A percentile compares a stretch with the other conserved stretches of the same genome.
Conservation (phyloP, 257 asterid genomes). For the Penstemon eatonii region DNA sequence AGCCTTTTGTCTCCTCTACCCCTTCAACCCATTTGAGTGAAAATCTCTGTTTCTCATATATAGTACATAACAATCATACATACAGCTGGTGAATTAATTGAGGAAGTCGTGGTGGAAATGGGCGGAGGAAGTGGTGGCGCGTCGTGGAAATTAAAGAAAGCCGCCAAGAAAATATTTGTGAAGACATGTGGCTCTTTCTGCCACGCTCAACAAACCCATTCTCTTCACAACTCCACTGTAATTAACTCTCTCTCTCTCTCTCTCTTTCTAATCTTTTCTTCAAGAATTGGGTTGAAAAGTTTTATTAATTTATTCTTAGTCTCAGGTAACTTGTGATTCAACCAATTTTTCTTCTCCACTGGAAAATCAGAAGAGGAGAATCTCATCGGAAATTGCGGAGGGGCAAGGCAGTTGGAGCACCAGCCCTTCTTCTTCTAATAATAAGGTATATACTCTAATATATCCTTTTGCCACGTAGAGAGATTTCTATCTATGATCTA, state of each 20-base stretch:
- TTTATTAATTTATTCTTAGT: too few species aligned
- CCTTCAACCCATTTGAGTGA: too few species aligned
- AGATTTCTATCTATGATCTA: neutral
- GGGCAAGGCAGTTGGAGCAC: constrained; percentile 36
- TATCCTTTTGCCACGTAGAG: constrained; percentile 1
- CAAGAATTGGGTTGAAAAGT: too few species aligned
- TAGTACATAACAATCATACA: too few species aligned
- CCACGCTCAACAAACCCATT: constrained; percentile 35
- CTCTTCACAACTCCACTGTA: constrained; percentile 30
- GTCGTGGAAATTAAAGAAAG: constrained; percentile 64
- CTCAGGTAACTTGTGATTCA: constrained; percentile 32
- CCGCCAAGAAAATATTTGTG: constrained; percentile 64
- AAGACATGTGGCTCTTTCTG: constrained; percentile 72
- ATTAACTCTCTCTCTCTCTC: constrained; percentile 28
- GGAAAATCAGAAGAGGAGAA: constrained; percentile 40
- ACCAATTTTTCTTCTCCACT: constrained; percentile 29
- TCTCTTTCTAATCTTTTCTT: constrained; percentile 15
- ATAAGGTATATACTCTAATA: constrained; percentile 35
- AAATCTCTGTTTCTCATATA: too few species aligned
- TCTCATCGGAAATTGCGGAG: constrained; percentile 30
- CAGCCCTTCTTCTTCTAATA: constrained; percentile 44
- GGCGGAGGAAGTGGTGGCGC: constrained; percentile 62
- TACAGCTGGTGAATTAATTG: too few species aligned
- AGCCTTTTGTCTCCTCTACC: too few species aligned
- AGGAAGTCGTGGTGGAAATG: constrained; percentile 34